phyloP scores from a whole-genome alignment of 441 rosid genomes.

The Bruguiera hainesii region DNA sequence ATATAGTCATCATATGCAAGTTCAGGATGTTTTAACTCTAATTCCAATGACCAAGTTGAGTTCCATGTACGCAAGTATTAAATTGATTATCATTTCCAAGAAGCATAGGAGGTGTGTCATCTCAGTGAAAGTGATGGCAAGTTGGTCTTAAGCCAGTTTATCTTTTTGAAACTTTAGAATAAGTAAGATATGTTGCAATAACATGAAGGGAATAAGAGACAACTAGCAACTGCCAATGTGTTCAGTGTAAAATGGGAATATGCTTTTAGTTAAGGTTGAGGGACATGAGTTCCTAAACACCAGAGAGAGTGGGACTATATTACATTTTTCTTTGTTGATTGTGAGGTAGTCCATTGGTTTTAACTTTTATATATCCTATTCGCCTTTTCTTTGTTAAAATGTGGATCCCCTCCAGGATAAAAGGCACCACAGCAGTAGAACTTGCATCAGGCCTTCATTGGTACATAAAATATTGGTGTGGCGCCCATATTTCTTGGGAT shows the following conservation, averaged over 20 bases:
- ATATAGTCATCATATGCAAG: background rate
- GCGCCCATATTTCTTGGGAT: constrained; percentile 96
- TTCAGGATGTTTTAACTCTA: background rate
- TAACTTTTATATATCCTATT: background rate
- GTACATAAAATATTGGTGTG: constrained; percentile 86
- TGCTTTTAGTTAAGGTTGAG: background rate
- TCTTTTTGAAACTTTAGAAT: background rate
- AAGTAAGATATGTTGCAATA: no score
- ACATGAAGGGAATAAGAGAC: no score
- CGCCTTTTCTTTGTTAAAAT: background rate
- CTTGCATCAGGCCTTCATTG: constrained; percentile 93
- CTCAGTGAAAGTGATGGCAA: background rate
- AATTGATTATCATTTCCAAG: background rate
- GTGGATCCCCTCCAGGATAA: constrained; percentile 41
- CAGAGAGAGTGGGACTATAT: background rate
- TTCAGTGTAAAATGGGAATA: background rate
- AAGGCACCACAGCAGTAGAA: constrained; percentile 88
- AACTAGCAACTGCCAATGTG: no score
- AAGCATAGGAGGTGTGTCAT: background rate
- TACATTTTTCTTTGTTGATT: constrained; percentile 4
- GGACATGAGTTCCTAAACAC: background rate
- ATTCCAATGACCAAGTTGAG: no score
- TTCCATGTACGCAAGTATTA: background rate
- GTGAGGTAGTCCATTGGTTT: background rate
- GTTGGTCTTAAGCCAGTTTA: background rate